Conservation (phyloP, 2,329 filamentous ascomycete species). For the Nectriaceae sp. region DNA sequence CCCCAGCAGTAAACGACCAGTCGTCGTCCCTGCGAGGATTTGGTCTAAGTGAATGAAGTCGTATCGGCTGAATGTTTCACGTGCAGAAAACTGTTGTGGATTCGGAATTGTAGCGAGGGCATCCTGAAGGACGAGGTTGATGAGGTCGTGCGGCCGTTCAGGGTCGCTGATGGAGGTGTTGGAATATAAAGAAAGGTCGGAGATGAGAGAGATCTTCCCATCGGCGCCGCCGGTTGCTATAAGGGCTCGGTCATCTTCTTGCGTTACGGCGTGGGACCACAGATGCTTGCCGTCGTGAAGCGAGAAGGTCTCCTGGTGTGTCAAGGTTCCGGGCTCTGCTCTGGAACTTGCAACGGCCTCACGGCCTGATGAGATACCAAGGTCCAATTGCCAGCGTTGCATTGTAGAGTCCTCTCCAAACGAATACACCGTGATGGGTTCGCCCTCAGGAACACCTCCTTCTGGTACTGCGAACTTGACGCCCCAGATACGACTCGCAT, state of each 20-base stretch:
- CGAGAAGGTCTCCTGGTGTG: slow-evolving; percentile 56
- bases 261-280: slow-evolving; percentile 67
- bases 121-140: slow-evolving; percentile 35
- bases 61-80: slow-evolving; percentile 60
- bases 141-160: slow-evolving; percentile 17
- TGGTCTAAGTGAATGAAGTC: slow-evolving; percentile 57
- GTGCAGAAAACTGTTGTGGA: slow-evolving; percentile 7
- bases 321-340: slow-evolving; percentile 38
- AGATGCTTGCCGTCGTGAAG: slow-evolving; percentile 87
- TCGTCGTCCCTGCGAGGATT: slow-evolving; percentile 60
- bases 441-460: slow-evolving; percentile 12
- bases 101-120: slow-evolving; percentile 25
- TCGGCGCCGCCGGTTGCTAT: slow-evolving; percentile 85
- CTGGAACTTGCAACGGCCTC: background rate
- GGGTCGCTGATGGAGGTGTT: background rate
- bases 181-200: slow-evolving; percentile 2
- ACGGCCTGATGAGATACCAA: slow-evolving; percentile 29
- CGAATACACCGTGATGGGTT: slow-evolving; percentile 62
- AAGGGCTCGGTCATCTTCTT: slow-evolving; percentile 34
- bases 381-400: slow-evolving; percentile 66
- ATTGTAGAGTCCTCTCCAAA: slow-evolving; percentile 83
- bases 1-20: slow-evolving; percentile 59
- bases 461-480: slow-evolving; percentile 62
- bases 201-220: slow-evolving; percentile 61
- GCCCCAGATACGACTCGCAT: slow-evolving; percentile 87